phyloP scores from a whole-genome alignment of 148 eudicot species.

The Rheum nobile region DNA sequence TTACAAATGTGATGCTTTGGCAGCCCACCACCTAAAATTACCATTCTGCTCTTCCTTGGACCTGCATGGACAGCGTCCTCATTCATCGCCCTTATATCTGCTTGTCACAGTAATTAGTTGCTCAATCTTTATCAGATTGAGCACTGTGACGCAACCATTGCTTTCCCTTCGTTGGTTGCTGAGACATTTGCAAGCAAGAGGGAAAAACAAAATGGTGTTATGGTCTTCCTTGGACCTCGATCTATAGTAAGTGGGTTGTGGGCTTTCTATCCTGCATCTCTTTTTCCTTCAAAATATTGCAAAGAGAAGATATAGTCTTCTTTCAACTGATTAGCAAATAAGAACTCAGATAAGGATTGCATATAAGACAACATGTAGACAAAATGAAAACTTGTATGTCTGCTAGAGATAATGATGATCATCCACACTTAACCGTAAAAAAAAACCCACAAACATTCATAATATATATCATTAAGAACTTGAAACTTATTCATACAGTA shows the following conservation, averaged over 20 bases:
- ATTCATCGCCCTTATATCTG: slow-evolving; percentile 82
- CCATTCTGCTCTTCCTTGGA: slow-evolving; percentile 83
- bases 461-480: not conserved
- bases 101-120: not conserved
- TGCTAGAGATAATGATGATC: not conserved
- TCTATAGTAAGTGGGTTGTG: not conserved
- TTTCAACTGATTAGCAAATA: not conserved
- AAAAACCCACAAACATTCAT: not conserved
- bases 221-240: too few relatives aligned
- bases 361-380: not conserved
- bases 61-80: slow-evolving; percentile 77
- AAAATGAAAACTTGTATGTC: not conserved
- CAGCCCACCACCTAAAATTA: slow-evolving; percentile 79
- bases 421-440: not conserved
- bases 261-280: not conserved
- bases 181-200: too few relatives aligned
- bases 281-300: not conserved
- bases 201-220: too few relatives aligned
- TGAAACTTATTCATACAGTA: not conserved
- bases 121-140: too few relatives aligned
- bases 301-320: not conserved
- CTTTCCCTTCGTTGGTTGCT: too few relatives aligned
- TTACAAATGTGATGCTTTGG: slow-evolving; percentile 89
- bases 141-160: too few relatives aligned
- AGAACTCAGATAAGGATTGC: not conserved